phyloP scores from a whole-genome alignment of 208 protist species.

The Leptomonas seymouri region DNA sequence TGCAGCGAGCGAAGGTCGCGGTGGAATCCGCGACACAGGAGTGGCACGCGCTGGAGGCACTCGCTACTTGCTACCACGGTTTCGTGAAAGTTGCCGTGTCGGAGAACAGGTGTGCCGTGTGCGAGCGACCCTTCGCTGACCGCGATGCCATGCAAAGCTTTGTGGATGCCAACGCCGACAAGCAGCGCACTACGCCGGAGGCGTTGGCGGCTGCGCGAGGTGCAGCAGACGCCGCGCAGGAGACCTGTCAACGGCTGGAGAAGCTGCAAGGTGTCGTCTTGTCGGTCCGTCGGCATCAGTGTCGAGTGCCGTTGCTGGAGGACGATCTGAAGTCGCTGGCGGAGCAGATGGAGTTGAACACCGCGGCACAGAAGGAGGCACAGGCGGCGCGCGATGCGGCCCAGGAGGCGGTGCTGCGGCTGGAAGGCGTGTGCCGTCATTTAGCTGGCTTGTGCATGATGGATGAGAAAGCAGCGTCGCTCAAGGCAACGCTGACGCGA shows the following conservation, averaged over 20 bases:
- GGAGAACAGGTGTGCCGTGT: slow-evolving; percentile 60
- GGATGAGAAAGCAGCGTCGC: slow-evolving; percentile 21
- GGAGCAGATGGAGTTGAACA: neutral
- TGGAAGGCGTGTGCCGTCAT: slow-evolving; percentile 24
- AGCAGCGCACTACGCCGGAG: slow-evolving; percentile 45
- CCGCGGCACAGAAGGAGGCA: slow-evolving; percentile 7
- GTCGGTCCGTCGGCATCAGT: slow-evolving; percentile 36
- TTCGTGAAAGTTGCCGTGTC: slow-evolving; percentile 51
- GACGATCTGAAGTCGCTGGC: slow-evolving; percentile 13
- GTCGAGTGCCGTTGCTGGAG: slow-evolving; percentile 38
- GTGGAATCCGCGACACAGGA: slow-evolving; percentile 34
- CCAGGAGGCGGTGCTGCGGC: slow-evolving; percentile 18
- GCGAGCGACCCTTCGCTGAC: slow-evolving; percentile 56
- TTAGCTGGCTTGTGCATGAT: slow-evolving; percentile 24
- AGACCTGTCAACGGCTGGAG: slow-evolving; percentile 40
- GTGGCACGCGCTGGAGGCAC: slow-evolving; percentile 46
- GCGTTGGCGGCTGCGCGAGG: slow-evolving; percentile 31
- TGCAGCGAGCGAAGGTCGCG: slow-evolving; percentile 35
- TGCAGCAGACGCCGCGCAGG: slow-evolving; percentile 23
- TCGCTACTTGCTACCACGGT: slow-evolving; percentile 61
- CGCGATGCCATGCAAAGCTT: slow-evolving; percentile 36
- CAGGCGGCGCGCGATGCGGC: slow-evolving; percentile 12
- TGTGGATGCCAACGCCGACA: slow-evolving; percentile 39
- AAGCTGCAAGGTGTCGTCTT: slow-evolving; percentile 36
- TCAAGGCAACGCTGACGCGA: slow-evolving; percentile 28